These are phyloP conservation scores for Gryganskiella cystojenkinii DNA, from an alignment of 192 early-diverging fungal species.

Conservation along the genomic window DNA sequence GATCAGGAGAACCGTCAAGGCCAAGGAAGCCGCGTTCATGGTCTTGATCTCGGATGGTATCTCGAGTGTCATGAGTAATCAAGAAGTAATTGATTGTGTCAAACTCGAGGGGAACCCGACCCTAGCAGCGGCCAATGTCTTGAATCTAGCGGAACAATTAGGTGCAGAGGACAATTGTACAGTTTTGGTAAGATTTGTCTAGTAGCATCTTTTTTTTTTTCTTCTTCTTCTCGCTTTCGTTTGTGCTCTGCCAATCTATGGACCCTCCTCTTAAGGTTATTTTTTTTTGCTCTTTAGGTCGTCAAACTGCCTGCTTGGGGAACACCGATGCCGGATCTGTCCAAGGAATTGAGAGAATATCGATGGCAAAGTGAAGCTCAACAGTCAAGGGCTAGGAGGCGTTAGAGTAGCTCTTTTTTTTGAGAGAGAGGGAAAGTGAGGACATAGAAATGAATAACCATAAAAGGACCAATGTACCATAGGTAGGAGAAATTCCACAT, in stretches of 20 bases:
- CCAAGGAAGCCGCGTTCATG: slow-evolving; percentile 73
- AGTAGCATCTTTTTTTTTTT: background rate
- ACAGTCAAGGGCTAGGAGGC: slow-evolving; percentile 34
- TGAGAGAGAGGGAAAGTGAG: background rate
- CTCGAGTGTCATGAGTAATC: slow-evolving; percentile 76
- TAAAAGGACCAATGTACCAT: background rate
- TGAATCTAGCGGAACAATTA: slow-evolving; percentile 71
- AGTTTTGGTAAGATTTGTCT: slow-evolving; percentile 55
- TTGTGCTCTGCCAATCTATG: background rate
- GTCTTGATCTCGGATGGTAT: slow-evolving; percentile 78
- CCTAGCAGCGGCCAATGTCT: slow-evolving; percentile 63
- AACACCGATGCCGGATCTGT: slow-evolving; percentile 69
- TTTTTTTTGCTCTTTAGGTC: slow-evolving; percentile 52
- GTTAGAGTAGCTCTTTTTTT: slow-evolving; percentile 13
- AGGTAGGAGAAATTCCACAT: too few species aligned
- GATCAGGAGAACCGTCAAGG: slow-evolving; percentile 59
- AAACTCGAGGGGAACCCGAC: slow-evolving; percentile 71
- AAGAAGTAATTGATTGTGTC: slow-evolving; percentile 78
- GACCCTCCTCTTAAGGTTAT: background rate
- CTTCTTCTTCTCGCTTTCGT: background rate
- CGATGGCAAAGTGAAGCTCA: slow-evolving; percentile 67
- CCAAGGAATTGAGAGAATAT: slow-evolving; percentile 69
- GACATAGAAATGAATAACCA: background rate
- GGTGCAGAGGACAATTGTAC: slow-evolving; percentile 80
- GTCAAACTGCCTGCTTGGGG: slow-evolving; percentile 80